Conservation (phyloP, 768 basidiomycete genomes). For the Podaxis sp. region DNA sequence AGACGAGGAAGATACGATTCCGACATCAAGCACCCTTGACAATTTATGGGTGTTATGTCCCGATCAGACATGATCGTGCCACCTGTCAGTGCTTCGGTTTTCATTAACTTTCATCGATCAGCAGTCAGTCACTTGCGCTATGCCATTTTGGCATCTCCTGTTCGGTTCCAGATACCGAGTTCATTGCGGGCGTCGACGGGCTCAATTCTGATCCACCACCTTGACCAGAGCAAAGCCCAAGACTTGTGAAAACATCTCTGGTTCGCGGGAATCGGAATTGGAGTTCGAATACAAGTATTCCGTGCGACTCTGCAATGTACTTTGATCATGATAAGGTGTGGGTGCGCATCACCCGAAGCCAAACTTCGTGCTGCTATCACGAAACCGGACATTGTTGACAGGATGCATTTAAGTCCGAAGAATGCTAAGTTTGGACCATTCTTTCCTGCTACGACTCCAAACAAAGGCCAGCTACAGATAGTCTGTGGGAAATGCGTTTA, state of each 20-base stretch:
- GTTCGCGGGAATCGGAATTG: not conserved
- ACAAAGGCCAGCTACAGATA: no score
- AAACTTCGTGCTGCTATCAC: not conserved
- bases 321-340: not conserved
- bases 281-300: not conserved
- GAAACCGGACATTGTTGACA: not conserved
- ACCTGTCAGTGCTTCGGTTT: not conserved
- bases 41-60: not conserved
- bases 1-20: not conserved
- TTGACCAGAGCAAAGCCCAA: not conserved
- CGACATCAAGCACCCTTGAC: not conserved
- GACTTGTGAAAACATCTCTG: not conserved
- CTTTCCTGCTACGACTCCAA: no score
- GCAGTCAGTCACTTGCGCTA: no score
- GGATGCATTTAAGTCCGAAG: not conserved
- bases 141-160: not conserved
- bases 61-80: not conserved
- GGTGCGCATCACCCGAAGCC: not conserved
- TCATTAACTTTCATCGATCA: no score
- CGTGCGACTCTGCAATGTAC: not conserved
- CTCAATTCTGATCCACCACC: not conserved
- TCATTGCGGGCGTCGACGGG: not conserved
- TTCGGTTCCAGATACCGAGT: not conserved
- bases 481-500: no score
- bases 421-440: not conserved